These are phyloP conservation scores for Pythium periplocum DNA, from an alignment of 352 stramenopile genomes.

Conservation along the genomic window DNA sequence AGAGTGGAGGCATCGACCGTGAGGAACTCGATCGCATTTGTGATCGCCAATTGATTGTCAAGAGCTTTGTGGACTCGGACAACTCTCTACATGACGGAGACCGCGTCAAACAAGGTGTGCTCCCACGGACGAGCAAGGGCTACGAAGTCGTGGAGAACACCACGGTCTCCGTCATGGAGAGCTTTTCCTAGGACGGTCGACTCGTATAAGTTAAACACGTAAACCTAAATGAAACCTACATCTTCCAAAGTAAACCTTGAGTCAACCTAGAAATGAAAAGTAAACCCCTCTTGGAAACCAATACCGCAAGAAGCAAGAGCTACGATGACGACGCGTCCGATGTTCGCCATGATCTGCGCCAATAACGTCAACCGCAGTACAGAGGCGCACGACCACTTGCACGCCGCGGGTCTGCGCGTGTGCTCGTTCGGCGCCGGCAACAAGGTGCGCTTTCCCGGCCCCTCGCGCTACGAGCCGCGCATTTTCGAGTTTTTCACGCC, in stretches of 20 bases:
- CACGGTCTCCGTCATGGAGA: constrained; percentile 55
- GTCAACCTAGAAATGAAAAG: no score
- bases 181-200: constrained; percentile 35
- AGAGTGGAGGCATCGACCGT: constrained; percentile 66
- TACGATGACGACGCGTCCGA: constrained; percentile 24
- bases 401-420: constrained; percentile 69
- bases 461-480: constrained; percentile 63
- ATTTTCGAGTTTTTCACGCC: constrained; percentile 88
- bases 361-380: constrained; percentile 91
- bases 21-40: constrained; percentile 60
- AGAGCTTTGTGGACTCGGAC: constrained; percentile 57
- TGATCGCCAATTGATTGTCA: constrained; percentile 64
- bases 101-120: constrained; percentile 17
- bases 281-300: not conserved
- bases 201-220: no score
- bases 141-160: constrained; percentile 78
- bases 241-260: no score
- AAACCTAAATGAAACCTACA: no score
- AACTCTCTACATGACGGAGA: constrained; percentile 19
- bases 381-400: constrained; percentile 82
- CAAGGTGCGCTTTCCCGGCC: constrained; percentile 80
- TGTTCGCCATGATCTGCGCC: constrained; percentile 86
- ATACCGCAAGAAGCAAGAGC: not conserved
- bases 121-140: constrained; percentile 51
- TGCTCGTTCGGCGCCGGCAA: constrained; percentile 83